A percentile compares a stretch with the other conserved stretches of the same genome.
Evolutionary conservation across 805 yeast species (phyloP).

Genomic region (Sungouiella thailandica): DNA sequence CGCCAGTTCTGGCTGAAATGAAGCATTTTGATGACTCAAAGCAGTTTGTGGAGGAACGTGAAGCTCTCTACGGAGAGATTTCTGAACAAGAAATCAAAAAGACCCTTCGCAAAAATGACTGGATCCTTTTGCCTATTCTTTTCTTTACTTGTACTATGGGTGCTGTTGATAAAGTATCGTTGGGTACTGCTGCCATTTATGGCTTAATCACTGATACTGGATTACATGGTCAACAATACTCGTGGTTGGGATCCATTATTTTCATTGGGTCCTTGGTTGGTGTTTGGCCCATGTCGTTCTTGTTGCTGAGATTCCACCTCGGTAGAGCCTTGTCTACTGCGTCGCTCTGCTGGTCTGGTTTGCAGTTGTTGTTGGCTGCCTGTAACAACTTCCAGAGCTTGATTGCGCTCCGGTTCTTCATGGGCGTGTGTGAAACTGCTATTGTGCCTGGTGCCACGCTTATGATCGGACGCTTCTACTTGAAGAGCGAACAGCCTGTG

Average conservation of each 20-base stretch:
- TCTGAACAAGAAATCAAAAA: conserved; percentile 13
- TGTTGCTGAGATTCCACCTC: conserved; percentile 17
- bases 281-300: conserved; percentile 15
- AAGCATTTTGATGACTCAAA: background rate
- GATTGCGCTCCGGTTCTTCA: conserved; percentile 14
- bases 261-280: conserved; percentile 16
- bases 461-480: conserved; percentile 13
- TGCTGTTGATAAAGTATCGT: conserved; percentile 17
- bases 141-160: conserved; percentile 15
- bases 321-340: conserved; percentile 20
- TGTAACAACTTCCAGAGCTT: conserved; percentile 13
- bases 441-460: conserved; percentile 17
- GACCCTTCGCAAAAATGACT: conserved; percentile 12
- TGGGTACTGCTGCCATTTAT: conserved; percentile 17
- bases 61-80: conserved; percentile 7
- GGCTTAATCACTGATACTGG: conserved; percentile 13
- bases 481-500: conserved; percentile 14
- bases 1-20: background rate
- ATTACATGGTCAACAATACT: conserved; percentile 11
- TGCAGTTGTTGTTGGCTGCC: conserved; percentile 9
- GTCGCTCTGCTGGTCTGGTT: conserved; percentile 14
- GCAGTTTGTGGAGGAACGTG: conserved; percentile 11
- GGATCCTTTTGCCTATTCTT: conserved; percentile 12
- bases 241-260: conserved; percentile 11
- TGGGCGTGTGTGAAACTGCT: conserved; percentile 27